Percentiles rank a stretch among this genome's conserved stretches.
phyloP scores from a whole-genome alignment of 768 basidiomycete species.

The Tulasnella calospora region DNA sequence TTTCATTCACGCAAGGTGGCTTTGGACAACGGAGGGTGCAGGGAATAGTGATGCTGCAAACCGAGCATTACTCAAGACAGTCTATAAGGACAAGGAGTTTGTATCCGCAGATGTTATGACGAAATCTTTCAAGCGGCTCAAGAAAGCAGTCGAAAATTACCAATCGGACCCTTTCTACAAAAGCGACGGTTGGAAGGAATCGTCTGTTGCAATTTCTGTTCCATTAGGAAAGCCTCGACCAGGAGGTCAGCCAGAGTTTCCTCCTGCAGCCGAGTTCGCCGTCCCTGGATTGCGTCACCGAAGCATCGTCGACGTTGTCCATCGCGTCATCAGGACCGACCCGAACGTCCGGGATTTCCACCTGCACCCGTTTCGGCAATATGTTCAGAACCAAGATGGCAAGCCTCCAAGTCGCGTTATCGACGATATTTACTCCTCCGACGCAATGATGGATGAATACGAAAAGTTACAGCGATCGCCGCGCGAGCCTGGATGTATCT shows the following conservation, averaged over 20 bases:
- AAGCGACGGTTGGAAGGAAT: conserved; percentile 11
- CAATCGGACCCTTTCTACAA: background rate
- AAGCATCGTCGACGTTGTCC: conserved; percentile 3
- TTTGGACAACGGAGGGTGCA: background rate
- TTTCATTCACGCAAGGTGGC: background rate
- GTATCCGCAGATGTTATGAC: background rate
- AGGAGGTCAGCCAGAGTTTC: background rate
- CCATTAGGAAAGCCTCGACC: background rate
- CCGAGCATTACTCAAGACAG: background rate
- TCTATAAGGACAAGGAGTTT: background rate
- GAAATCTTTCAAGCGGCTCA: background rate
- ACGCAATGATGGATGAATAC: conserved; percentile 13
- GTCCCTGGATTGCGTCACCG: conserved; percentile 2
- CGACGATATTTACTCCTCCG: conserved; percentile 20
- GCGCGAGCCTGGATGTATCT: background rate
- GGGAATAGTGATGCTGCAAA: background rate
- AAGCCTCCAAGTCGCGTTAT: background rate
- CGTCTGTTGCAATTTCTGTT: too few relatives aligned
- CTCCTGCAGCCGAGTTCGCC: background rate
- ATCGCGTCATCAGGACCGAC: background rate
- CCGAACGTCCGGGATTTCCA: background rate
- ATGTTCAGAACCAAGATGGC: too few relatives aligned
- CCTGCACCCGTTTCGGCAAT: conserved; percentile 9
- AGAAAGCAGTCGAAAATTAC: background rate
- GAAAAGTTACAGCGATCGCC: background rate